Percentiles rank a stretch among this genome's conserved stretches.
These are phyloP conservation scores for Phoenix roebelenii DNA, from an alignment of 176 grass and related monocot genomes.

Conservation along the genomic window DNA sequence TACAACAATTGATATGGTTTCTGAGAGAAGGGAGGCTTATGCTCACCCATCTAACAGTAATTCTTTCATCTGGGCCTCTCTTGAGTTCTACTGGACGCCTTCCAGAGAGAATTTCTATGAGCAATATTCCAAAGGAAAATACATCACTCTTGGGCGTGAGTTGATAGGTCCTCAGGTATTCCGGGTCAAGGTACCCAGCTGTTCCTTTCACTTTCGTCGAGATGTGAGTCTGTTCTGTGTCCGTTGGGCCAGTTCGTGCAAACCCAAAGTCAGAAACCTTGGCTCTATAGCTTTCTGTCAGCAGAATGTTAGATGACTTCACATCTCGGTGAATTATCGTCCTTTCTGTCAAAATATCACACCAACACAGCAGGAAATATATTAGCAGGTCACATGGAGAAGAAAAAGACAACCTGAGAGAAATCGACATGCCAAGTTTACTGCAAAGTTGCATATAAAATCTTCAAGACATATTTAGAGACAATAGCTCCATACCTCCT, in stretches of 20 bases:
- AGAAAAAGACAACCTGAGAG: not conserved
- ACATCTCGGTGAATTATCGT: constrained; percentile 99
- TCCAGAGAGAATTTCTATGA: constrained; percentile 85
- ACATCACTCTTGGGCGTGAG: constrained; percentile 96
- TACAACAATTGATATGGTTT: too few species aligned
- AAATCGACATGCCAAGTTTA: not conserved
- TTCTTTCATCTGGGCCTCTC: constrained; percentile 55
- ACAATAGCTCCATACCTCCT: too few species aligned
- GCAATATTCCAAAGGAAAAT: constrained; percentile 94
- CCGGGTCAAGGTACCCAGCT: constrained; percentile 91
- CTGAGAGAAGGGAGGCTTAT: not conserved
- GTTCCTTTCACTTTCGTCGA: constrained; percentile 99
- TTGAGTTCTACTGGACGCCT: constrained; percentile 82
- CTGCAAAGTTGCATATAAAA: too few species aligned
- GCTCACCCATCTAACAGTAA: constrained; percentile 97
- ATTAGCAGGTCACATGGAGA: not conserved
- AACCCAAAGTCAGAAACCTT: constrained; percentile 96
- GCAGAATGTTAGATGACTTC: constrained; percentile 95
- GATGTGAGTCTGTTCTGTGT: constrained; percentile 91
- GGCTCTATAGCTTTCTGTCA: constrained; percentile 80
- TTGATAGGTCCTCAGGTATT: constrained; percentile 94
- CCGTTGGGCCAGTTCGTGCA: constrained; percentile 73
- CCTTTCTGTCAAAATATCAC: constrained; percentile 60
- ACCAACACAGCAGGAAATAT: not conserved
- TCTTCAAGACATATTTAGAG: too few species aligned